These are phyloP conservation scores for Galerina marginata DNA, from an alignment of 768 basidiomycete genomes.

Conservation along the genomic window DNA sequence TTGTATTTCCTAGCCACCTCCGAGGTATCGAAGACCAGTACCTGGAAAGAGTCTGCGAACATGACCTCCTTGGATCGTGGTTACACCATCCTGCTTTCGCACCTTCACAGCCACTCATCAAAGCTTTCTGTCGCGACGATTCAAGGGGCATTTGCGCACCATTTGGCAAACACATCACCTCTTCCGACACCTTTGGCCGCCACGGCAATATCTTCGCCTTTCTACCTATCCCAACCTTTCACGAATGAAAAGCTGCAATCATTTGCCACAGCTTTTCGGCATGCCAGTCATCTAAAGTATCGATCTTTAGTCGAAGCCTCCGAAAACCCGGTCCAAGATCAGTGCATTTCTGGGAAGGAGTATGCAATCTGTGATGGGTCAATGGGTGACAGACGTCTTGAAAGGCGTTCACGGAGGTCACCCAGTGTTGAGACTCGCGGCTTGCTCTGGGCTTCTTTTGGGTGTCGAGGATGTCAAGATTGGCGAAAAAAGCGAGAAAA, in stretches of 20 bases:
- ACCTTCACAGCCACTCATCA: slow-evolving; percentile 53
- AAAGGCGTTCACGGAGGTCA: slow-evolving; percentile 72
- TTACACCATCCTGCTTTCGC: slow-evolving; percentile 48
- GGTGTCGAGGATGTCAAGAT: slow-evolving; percentile 63
- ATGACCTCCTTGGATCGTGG: slow-evolving; percentile 28
- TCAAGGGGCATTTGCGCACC: slow-evolving; percentile 62
- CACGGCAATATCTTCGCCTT: slow-evolving; percentile 58
- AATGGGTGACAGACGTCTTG: slow-evolving; percentile 58
- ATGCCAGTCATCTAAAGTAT: slow-evolving; percentile 61
- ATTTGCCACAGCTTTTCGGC: slow-evolving; percentile 60
- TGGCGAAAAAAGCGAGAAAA: slow-evolving; percentile 29
- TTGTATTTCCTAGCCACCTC: background rate
- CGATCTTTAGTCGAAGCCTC: slow-evolving; percentile 42
- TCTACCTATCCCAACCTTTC: slow-evolving; percentile 51
- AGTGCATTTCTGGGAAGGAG: slow-evolving; percentile 43
- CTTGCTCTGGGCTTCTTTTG: slow-evolving; percentile 65
- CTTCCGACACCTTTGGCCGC: slow-evolving; percentile 64
- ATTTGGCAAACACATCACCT: slow-evolving; percentile 54
- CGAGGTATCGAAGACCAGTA: background rate
- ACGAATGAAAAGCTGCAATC: slow-evolving; percentile 53
- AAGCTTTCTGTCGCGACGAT: slow-evolving; percentile 53
- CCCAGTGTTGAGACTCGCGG: slow-evolving; percentile 63
- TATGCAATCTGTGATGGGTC: slow-evolving; percentile 43
- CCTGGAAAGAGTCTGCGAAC: background rate
- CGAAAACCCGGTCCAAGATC: slow-evolving; percentile 36